These are phyloP conservation scores for Neurospora terricola DNA, from an alignment of 495 filamentous ascomycete species.

Conservation along the genomic window DNA sequence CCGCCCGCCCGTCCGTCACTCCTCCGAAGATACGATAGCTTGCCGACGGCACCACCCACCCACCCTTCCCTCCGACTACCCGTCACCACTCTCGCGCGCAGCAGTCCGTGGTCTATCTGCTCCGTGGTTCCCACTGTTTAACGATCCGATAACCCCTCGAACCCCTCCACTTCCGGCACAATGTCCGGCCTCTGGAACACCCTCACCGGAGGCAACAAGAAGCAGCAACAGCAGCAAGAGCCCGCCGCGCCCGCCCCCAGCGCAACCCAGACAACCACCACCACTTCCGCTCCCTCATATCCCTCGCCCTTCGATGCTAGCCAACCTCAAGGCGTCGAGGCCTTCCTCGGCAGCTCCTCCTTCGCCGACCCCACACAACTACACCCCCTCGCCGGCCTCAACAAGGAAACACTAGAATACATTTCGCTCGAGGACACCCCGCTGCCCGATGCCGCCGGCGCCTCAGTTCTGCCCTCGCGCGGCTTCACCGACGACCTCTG, in stretches of 20 bases:
- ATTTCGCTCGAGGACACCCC: constrained; percentile 84
- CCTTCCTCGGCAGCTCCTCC: constrained; percentile 61
- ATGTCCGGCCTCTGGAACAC: constrained; percentile 79
- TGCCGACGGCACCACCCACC: constrained; percentile 2
- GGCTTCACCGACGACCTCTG: constrained; percentile 98
- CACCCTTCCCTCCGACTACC: not conserved
- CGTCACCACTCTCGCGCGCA: not conserved
- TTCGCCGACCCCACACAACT: constrained; percentile 76
- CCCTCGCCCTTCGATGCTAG: constrained; percentile 56
- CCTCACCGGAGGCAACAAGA: constrained; percentile 63
- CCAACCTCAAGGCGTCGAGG: constrained; percentile 65
- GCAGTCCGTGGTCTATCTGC: not conserved
- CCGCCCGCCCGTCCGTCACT: constrained; percentile 2
- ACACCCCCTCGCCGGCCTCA: constrained; percentile 89
- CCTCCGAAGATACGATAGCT: constrained; percentile 1
- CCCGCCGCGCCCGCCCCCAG: constrained; percentile 16
- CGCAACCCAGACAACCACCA: constrained; percentile 15
- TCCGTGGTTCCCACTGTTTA: not conserved
- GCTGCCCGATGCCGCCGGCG: constrained; percentile 79
- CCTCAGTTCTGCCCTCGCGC: constrained; percentile 79
- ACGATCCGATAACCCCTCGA: not conserved
- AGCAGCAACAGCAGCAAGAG: constrained; percentile 2
- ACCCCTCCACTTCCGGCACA: constrained; percentile 5
- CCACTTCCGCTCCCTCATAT: constrained; percentile 39
- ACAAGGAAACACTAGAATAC: constrained; percentile 88